Base-by-base conservation (phyloP, 2,329 filamentous ascomycete species). In the Stylonectria norvegica region DNA sequence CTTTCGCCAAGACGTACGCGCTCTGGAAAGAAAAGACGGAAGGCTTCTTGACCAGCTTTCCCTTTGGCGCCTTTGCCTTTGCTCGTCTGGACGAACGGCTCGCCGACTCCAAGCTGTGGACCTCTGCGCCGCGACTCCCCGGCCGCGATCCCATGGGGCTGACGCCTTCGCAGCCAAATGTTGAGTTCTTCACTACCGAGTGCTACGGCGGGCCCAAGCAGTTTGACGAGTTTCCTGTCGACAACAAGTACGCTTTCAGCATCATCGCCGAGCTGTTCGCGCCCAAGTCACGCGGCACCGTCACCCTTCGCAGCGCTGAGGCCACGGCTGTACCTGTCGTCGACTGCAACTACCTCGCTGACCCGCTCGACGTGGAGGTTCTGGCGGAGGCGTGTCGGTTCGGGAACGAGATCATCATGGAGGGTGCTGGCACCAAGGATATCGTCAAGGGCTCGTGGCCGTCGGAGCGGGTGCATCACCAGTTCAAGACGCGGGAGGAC, bases 71-170 rank as follows among this genome's bases (percentile, higher is more conserved):
- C 9, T 82, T 83, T 37, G 78, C 72, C 9, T 85, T 72, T 49
- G 74, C 79, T 5, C 71, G 80, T n/a, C 65, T 84, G 0, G 78
- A 82, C 43, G 71, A 79, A 7, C 74, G 79, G 5, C 69, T 84
- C 1, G 62, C 69, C 32, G 66, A 78, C 48, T 72, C 73, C 1
- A 64, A 70, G 3, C 50, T 78, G 5, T 84, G 80, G 80, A 66
- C 66, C 3, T 61, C 67, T 4, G 73, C 77, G 0, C 61, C 68
- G 0, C 66, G 71, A 5, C 38, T 63, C 23, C 58, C 67, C 18
- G 75, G 74, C 4, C 74, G 79, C 4, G 81, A 84, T 49, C 78
- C 81, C 0, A 83, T 85, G 79, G 77, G 75, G 14, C 62, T 83
- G 12, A 72, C 71, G 0, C 60, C 66, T 0, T 58, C 60, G 5